Percentiles rank a stretch among this genome's conserved stretches.
Conservation (phyloP, 768 basidiomycete species). For the Lactarius akahatsu region DNA sequence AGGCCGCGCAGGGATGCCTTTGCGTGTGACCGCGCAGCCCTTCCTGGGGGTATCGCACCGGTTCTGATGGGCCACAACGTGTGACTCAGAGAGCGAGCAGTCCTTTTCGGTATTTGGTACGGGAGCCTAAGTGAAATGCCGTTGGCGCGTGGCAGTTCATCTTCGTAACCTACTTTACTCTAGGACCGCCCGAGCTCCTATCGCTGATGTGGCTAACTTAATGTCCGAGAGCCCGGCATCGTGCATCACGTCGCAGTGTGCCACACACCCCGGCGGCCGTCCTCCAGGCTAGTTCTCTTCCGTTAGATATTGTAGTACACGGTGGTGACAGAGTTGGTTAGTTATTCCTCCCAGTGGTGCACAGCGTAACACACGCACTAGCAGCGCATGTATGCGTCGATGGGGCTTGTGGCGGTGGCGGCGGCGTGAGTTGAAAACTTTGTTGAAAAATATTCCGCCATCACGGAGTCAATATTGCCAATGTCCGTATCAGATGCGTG, state of each 20-base stretch:
- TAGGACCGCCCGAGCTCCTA: background rate
- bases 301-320: background rate
- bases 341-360: background rate
- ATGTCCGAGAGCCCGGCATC: background rate
- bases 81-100: background rate
- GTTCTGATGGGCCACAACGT: background rate
- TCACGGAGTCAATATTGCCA: background rate
- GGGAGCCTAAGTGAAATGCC: background rate
- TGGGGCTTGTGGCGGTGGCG: background rate
- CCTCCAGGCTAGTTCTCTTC: background rate
- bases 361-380: background rate
- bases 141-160: background rate
- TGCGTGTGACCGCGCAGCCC: background rate
- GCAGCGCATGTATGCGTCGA: background rate
- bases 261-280: background rate
- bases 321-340: background rate
- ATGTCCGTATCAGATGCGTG: background rate
- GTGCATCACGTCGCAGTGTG: background rate
- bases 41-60: background rate
- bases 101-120: background rate
- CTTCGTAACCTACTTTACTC: slow-evolving; percentile 2
- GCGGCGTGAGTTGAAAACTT: background rate
- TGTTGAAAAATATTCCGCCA: background rate
- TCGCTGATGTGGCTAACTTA: background rate
- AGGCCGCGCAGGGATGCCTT: background rate